phyloP scores from a whole-genome alignment of 257 asterid species.

The Lithospermum erythrorhizon region DNA sequence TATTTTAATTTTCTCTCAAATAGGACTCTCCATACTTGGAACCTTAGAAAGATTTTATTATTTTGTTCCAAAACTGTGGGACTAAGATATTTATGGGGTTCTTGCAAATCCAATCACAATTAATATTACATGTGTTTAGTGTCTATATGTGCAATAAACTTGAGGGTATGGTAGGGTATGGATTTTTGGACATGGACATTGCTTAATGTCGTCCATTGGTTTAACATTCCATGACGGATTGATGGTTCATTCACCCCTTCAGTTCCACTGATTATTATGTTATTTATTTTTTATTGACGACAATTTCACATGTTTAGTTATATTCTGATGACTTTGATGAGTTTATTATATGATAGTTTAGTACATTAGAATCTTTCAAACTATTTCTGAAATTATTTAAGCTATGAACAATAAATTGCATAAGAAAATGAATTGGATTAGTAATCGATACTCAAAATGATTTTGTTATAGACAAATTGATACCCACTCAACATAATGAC shows the following conservation, averaged over 20 bases:
- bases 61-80: background rate
- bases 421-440: too few species aligned
- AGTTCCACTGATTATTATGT: background rate
- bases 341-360: background rate
- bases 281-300: background rate
- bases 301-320: background rate
- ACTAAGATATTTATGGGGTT: background rate
- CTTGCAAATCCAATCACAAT: background rate
- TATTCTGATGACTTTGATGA: background rate
- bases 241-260: background rate
- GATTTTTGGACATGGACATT: background rate
- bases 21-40: background rate
- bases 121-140: background rate
- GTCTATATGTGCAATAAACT: constrained; percentile 1
- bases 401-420: too few species aligned
- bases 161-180: background rate
- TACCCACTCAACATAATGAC: too few species aligned
- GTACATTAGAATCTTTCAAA: background rate
- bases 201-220: background rate
- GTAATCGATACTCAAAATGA: too few species aligned
- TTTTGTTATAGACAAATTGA: too few species aligned
- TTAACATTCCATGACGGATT: background rate
- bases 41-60: background rate
- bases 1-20: background rate
- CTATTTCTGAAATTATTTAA: background rate